phyloP scores from a whole-genome alignment of 2,329 filamentous ascomycete species.

The Chaetomium olivaceum region DNA sequence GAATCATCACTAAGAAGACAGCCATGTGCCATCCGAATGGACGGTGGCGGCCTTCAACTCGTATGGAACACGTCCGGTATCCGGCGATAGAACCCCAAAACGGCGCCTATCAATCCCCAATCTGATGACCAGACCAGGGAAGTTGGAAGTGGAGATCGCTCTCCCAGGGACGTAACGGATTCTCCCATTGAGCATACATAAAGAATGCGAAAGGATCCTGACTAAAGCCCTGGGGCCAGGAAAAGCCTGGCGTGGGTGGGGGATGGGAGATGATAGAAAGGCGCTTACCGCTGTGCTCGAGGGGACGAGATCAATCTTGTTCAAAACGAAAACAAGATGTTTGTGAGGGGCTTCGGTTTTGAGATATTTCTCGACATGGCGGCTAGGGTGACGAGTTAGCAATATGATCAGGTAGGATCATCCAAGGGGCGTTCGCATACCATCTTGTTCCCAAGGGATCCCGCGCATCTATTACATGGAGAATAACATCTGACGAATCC shows the following conservation, averaged over 20 bases:
- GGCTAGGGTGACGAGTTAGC: slow-evolving; percentile 43
- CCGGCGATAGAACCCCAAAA: slow-evolving; percentile 83
- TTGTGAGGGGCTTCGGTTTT: slow-evolving; percentile 93
- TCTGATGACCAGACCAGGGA: slow-evolving; percentile 59
- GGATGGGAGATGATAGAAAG: slow-evolving; percentile 24
- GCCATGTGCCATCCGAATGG: slow-evolving; percentile 62
- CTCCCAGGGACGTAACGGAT: slow-evolving; percentile 99
- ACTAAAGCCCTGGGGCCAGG: slow-evolving; percentile 66
- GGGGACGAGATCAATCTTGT: slow-evolving; percentile 91
- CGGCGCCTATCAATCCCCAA: slow-evolving; percentile 73
- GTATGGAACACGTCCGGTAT: slow-evolving; percentile 78
- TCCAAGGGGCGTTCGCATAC: neutral
- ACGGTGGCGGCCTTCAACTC: slow-evolving; percentile 90
- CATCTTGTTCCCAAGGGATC: slow-evolving; percentile 86
- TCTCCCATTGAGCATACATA: slow-evolving; percentile 64
- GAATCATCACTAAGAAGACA: slow-evolving; percentile 99
- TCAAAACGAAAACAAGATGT: slow-evolving; percentile 85
- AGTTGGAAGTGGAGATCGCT: slow-evolving; percentile 73
- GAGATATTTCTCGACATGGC: slow-evolving; percentile 90
- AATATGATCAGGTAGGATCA: neutral
- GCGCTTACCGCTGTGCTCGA: slow-evolving; percentile 90
- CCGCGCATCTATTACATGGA: slow-evolving; percentile 90
- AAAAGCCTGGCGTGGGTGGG: slow-evolving; percentile 14
- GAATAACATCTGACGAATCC: slow-evolving; percentile 90
- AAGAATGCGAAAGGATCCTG: slow-evolving; percentile 70